phyloP scores from a whole-genome alignment of 106 monocot genomes.

The Platanthera guangdongensis region DNA sequence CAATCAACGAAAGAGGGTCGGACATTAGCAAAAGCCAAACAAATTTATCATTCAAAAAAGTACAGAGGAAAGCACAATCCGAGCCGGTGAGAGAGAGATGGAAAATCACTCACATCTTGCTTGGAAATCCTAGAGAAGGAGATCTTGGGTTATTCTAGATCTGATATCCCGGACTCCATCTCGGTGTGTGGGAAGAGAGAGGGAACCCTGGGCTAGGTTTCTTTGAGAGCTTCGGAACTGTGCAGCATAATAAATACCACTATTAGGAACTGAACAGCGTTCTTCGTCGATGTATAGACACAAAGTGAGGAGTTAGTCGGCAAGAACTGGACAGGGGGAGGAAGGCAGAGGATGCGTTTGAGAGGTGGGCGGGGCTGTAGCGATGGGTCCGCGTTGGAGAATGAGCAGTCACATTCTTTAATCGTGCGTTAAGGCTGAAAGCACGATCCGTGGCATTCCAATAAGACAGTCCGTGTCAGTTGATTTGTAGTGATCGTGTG shows the following conservation, averaged over 20 bases:
- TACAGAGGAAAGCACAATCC: not conserved
- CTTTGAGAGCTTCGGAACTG: not conserved
- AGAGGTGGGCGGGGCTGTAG: too few relatives aligned
- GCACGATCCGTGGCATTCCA: too few relatives aligned
- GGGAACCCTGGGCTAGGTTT: not conserved
- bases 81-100: not conserved
- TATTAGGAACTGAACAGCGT: too few relatives aligned
- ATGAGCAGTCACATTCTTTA: too few relatives aligned
- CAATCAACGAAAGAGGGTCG: not conserved
- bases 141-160: not conserved
- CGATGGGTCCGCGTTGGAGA: too few relatives aligned
- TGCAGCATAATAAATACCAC: not conserved
- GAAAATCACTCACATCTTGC: conserved; percentile 2
- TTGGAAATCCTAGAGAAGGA: conserved; percentile 5
- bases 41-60: not conserved
- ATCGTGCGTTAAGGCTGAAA: too few relatives aligned
- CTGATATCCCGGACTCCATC: not conserved
- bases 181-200: not conserved
- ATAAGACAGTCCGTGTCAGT: too few relatives aligned
- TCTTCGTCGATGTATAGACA: too few relatives aligned
- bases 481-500: too few relatives aligned
- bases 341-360: too few relatives aligned
- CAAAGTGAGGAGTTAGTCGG: too few relatives aligned
- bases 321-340: too few relatives aligned
- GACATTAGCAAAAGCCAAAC: not conserved